Base-by-base conservation (phyloP, 192 early-diverging fungal genomes). In the Mortierella hygrophila region DNA sequence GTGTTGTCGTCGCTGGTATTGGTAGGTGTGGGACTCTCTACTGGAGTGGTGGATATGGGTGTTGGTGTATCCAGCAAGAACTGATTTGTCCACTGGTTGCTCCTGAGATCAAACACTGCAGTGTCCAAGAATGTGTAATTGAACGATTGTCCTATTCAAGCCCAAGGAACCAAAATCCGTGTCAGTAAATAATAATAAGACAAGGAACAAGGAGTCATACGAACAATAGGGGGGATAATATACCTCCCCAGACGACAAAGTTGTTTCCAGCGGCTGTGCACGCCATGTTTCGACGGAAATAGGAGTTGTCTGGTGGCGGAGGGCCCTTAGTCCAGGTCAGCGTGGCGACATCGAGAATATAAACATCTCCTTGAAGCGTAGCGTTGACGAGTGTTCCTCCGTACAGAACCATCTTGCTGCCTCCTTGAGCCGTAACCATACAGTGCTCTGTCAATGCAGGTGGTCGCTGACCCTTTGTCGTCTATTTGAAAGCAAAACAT, bases 221-320 rank as follows among this genome's bases (percentile, higher is more conserved):
- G 11, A 6, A 38, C 20, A 42, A 35, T 1, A 32, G 4, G 29
- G 3, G 2, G 11, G 3, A 65, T 2, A 32, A 29, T 41, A 6
- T 74, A 74, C 72, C 72, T n/a, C 72, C 72, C 72, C 72, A 74
- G 1, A 49, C 72, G 6, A 74, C 46, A 74, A 74, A 74, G 29
- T 74, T 74, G 29, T 52, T 26, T 32, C 72, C 72, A 1, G 72
- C 72, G 46, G 26, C 47, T 23, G 72, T 49, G 72, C 72, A 74
- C 6, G 72, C 72, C 72, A 74, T 74, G 37, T 44, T 26, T 10
- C 42, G 37, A 5, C 72, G 72, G 29, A n/a, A 23, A 13, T 74
- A 47, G 16, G 29, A 32, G 32, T 11, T 20, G 21, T 0, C 10
- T 9, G 37, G 44, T 20, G 13, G 44, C 2, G 13, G 10, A 49